Evolutionary conservation across 2,329 filamentous ascomycete species (phyloP), one percentile per base, ranked within the genome.

Genomic region (Alternaria arbusti): DNA sequence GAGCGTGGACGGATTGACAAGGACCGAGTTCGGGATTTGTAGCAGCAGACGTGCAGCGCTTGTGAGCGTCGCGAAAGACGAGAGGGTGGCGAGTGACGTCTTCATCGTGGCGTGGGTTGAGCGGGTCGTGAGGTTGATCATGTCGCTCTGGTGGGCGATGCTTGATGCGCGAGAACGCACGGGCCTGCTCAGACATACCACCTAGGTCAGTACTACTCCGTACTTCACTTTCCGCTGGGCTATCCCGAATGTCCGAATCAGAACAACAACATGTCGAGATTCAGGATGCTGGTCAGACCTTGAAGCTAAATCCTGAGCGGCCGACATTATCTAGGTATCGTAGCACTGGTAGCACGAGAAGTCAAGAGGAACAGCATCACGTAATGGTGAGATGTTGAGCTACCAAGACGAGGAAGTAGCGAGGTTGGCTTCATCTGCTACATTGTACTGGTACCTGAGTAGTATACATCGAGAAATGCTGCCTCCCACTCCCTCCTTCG

Each of bases 41-140:
- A 89, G 82, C 44, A 84, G 86, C 60, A 85, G 79, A 58, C 79
- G 78, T 32, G 82, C 82, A 43, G 83, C 82, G 11, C 76, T 75
- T 12, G 80, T 74, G 28, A 80, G 73, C 28, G 77, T 73, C 78
- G 70, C 84, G 70, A 75, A 77, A 70, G 61, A 83, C 47, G 85
- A 80, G 44, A 82, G 63, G 47, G 73, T 75, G n/a, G 70, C 51
- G 52, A 84, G 79, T 17, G 82, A 71, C 15, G 68, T 54, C 45
- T 69, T 71, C 76, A 78, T 79, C 4, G 49, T 70, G 46, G 36
- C 46, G 46, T 50, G 32, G 13, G 30, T 52, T 23, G 49, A 17
- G 49, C 49, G 28, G 13, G 28, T 23, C 13, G 49, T 52, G 30
- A n/a, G 20, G 20, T 52, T 40, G 28, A 28, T 40, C 4, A 25